Conservation (phyloP, 1,284 basidiomycete genomes). For the Cryptococcus jaspeensis region DNA sequence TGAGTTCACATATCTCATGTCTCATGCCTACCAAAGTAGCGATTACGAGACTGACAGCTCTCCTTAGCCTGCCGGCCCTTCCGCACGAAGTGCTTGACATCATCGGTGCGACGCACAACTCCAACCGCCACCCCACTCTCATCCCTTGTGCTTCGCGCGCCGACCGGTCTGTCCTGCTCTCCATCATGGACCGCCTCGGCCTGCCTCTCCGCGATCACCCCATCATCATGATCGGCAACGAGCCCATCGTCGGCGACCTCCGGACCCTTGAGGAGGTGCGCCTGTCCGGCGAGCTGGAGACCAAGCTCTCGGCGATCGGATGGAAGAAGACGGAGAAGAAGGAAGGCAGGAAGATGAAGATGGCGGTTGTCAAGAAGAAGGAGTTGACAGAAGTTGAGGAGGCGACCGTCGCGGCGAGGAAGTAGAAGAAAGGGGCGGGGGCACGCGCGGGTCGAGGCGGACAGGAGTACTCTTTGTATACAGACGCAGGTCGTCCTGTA, state of each 20-base stretch:
- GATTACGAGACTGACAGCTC: background rate
- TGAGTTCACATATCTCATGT: constrained; percentile 1
- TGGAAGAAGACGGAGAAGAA: constrained; percentile 23
- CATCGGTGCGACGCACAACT: constrained; percentile 26
- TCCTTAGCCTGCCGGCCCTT: background rate
- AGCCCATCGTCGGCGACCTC: constrained; percentile 23
- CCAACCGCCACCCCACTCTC: constrained; percentile 24
- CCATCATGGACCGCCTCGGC: constrained; percentile 26
- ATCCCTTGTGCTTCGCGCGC: constrained; percentile 27
- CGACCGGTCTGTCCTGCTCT: constrained; percentile 24
- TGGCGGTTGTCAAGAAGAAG: constrained; percentile 17
- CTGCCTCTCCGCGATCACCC: constrained; percentile 25
- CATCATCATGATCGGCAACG: constrained; percentile 37
- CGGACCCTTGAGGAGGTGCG: constrained; percentile 25
- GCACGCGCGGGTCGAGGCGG: too few relatives aligned
- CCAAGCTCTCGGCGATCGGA: constrained; percentile 25
- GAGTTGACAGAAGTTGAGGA: constrained; percentile 14
- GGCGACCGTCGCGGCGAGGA: background rate
- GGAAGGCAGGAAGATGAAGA: constrained; percentile 10
- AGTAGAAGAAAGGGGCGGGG: too few relatives aligned
- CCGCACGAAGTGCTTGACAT: constrained; percentile 35
- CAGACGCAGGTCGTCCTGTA: too few relatives aligned
- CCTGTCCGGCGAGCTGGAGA: constrained; percentile 24
- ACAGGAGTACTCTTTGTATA: too few relatives aligned
- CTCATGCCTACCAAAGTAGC: background rate